Percentiles rank a stretch among this genome's conserved stretches.
These are phyloP conservation scores for Bruguiera gymnorhiza DNA, from an alignment of 345 rosid species.

Conservation along the genomic window DNA sequence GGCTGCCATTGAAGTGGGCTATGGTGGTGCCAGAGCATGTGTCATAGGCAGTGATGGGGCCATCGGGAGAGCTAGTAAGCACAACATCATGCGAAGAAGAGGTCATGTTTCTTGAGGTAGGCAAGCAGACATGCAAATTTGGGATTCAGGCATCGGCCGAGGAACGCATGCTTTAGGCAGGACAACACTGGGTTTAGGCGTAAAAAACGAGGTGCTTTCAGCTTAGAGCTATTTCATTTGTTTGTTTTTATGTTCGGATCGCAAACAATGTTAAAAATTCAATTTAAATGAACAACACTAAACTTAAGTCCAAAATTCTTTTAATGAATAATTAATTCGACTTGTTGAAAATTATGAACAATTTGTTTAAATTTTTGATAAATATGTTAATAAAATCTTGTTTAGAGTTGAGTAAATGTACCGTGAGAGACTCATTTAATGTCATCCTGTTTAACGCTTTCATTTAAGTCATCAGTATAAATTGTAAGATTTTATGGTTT, in stretches of 20 bases:
- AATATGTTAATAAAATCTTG: too few relatives aligned
- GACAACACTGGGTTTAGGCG: not conserved
- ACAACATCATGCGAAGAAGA: constrained; percentile 29
- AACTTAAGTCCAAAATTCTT: too few relatives aligned
- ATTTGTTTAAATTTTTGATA: too few relatives aligned
- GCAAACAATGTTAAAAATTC: too few relatives aligned
- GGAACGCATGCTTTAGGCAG: not conserved
- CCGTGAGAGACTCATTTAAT: too few relatives aligned
- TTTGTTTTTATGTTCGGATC: not conserved
- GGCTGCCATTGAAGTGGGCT: constrained; percentile 36
- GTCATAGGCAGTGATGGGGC: constrained; percentile 40
- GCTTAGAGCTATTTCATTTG: not conserved
- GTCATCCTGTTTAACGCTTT: too few relatives aligned
- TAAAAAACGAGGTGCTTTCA: not conserved
- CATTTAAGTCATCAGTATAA: too few relatives aligned
- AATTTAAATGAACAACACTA: too few relatives aligned
- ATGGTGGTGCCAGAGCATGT: constrained; percentile 30
- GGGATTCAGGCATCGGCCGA: not conserved
- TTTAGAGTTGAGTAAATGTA: too few relatives aligned
- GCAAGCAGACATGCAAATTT: not conserved
- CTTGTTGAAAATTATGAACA: too few relatives aligned
- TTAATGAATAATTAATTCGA: too few relatives aligned
- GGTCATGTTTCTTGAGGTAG: constrained; percentile 15
- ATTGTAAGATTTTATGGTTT: too few relatives aligned
- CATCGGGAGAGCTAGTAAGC: constrained; percentile 44